Base-by-base conservation (phyloP, 1,284 basidiomycete genomes). In the Ganoderma lucidum region DNA sequence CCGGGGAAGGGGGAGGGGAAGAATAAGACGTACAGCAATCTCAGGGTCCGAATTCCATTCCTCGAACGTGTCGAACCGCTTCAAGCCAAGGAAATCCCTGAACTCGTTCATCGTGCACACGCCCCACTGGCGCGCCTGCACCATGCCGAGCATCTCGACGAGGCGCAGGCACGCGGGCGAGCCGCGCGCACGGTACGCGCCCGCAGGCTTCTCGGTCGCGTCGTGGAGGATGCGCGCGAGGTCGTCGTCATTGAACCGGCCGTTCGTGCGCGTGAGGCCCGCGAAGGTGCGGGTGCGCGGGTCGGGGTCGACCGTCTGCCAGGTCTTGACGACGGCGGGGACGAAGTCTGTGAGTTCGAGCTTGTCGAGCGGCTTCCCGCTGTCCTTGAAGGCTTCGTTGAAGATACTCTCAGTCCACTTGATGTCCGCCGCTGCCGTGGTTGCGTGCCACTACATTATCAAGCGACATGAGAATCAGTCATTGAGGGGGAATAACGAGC, bases 1-100 rank as follows among this genome's bases (percentile, higher is more conserved):
- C 58, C 19, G 1, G 32, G 32, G 23, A 62, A 62, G 58, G 42
- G 23, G 45, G 19, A 10, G 42, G 10, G n/a, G 5, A 5, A n/a
- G 42, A 55, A 23, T 23, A 23, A 32, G 35, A 63, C 88, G 76
- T 74, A 91, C 88, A 63, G 88, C 81, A 65, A 96, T 88, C 61
- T 84, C 81, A 10, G 85, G 80, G 72, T 94, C 85, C 0, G 87
- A 82, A 77, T 95, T 96, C 95, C 95, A 96, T 71, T 96, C 92
- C 75, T 85, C 77, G 81, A 96, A 95, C 44, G 74, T 83, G 30
- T 75, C 76, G 74, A 91, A 93, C 82, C 81, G 82, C 75, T 84
- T 85, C 65, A 90, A 76, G 19, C 86, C 85, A 62, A 90, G 80
- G 77, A 87, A 89, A 63, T 81, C 78, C 53, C 90, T 82, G 78